Percentiles rank a stretch among this genome's conserved stretches.
These are phyloP conservation scores for Lindgomyces ingoldianus DNA, from an alignment of 495 filamentous ascomycete species.

Conservation along the genomic window DNA sequence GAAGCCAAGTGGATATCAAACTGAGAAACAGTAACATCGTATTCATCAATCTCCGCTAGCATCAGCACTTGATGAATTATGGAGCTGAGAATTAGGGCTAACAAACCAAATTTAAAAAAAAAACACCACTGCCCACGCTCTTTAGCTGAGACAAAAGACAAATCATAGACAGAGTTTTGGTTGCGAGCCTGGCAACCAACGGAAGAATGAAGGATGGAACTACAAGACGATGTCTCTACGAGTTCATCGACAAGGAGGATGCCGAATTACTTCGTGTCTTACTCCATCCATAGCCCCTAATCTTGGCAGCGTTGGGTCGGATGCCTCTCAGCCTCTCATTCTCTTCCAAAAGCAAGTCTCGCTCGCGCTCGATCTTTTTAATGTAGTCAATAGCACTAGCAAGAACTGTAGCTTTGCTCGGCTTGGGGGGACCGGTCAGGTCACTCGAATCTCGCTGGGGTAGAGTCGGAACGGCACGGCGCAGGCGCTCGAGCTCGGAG, in stretches of 20 bases:
- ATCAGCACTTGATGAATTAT: slow-evolving; percentile 20
- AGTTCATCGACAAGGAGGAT: neutral
- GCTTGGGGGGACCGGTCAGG: slow-evolving; percentile 28
- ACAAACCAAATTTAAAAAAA: neutral
- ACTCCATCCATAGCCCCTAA: neutral
- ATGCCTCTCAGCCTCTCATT: slow-evolving; percentile 13
- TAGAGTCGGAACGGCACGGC: slow-evolving; percentile 34
- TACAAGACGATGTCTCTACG: too few relatives aligned
- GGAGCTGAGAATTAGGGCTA: neutral
- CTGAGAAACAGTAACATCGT: neutral
- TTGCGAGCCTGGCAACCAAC: neutral
- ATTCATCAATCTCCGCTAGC: neutral
- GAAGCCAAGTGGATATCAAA: neutral
- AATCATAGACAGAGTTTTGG: too few relatives aligned
- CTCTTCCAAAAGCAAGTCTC: slow-evolving; percentile 25
- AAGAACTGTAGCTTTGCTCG: slow-evolving; percentile 37
- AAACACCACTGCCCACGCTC: too few relatives aligned
- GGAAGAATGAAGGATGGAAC: too few relatives aligned
- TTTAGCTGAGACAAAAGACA: too few relatives aligned
- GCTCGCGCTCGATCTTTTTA: slow-evolving; percentile 32
- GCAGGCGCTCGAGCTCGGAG: slow-evolving; percentile 35
- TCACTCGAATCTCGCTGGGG: slow-evolving; percentile 30
- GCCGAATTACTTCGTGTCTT: neutral
- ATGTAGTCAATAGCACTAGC: slow-evolving; percentile 39
- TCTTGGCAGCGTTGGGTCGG: neutral